Evolutionary conservation across 306 rosid genomes (phyloP), one percentile per base, ranked within the genome.

Genomic region (Malus orientalis): DNA sequence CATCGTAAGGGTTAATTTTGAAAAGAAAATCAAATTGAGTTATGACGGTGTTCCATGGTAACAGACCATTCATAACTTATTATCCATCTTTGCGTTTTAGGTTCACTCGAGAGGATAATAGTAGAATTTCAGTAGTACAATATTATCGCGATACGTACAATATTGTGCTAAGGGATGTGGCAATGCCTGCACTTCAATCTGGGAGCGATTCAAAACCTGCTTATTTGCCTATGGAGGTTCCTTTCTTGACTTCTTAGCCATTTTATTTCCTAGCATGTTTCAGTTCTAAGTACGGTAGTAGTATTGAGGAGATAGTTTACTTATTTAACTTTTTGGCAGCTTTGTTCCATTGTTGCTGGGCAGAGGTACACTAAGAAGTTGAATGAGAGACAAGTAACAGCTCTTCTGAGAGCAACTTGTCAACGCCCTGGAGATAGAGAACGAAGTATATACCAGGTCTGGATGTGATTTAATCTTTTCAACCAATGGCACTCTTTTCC

Each of bases 141-240:
- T 89, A 95, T 64, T 92, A 85, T 23, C 75, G 14, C 19, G 88
- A 90, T 22, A 90, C 42, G 55, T 89, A 92, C 74, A 3, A 54
- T 14, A 63, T 86, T 57, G 18, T 0, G 1, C 84, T 90, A 0
- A 38, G 54, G 51, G 15, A 11, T 73, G 22, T 38, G 44, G 12
- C 3, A 53, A 81, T 91, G 79, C 97, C 97, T 59, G 99, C 99
- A 11, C 65, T 95, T 9, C 89, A 86, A 81, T 82, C 92, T 45
- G 98, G 98, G n/a, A 88, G 74, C 58, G 87, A 90, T 62, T 9
- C 84, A 0, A 93, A 70, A 14, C 97, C 97, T 6, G 32, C 19
- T 14, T 91, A 74, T 79, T 69, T 93, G 60, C 98, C 98, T 0
- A 85, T 93, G 89, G 98, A 93, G 97, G 98, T 93, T 51, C 63